Base-by-base conservation (phyloP, 2,329 filamentous ascomycete genomes). In the Sarocladium kiliense region DNA sequence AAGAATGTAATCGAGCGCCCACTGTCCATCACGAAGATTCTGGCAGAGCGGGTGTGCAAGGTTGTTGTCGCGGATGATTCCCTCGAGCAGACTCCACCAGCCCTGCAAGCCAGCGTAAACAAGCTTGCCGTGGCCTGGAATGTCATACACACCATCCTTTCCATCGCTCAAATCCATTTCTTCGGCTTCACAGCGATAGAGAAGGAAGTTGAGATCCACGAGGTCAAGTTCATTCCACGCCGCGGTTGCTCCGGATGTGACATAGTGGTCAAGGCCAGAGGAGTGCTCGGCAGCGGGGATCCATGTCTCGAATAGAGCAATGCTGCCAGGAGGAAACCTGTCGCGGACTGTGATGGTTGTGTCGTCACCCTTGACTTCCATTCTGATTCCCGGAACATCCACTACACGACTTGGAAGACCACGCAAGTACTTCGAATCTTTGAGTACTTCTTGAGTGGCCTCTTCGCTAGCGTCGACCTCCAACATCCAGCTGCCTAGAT, bases 91-190 rank as follows among this genome's bases (percentile, higher is more conserved):
- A 67, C 91, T 97, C 91, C 93, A 96, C 93, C 94, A 99, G 36
- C 95, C 95, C 69, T 99, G 94, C n/a, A 99, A 79, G 58, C 94
- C 94, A 58, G 93, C 93, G 69, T 97, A 99, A 2, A 97, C 89
- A 41, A 97, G 80, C 57, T 88, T 85, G 2, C 92, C 93, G 65
- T 91, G 78, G 1, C 86, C 86, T 1, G 94, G 94, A 60, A 99
- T 87, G 54, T 86, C 82, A 72, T 97, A 99, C 9, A 86, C 86
- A n/a, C 94, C 93, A 67, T 97, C 90, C 57, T 82, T 80, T 3
- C 91, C 90, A 53, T 80, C 81, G 60, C 88, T 96, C 6, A 82
- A 84, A 62, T 94, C 91, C 49, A 84, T 82, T 70, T 85, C 95
- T 69, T 99, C 94, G 2, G 91, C 84, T 58, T 97, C 92, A 61